A percentile compares a stretch with the other conserved stretches of the same genome.
These are phyloP conservation scores for Canavalia ensiformis DNA, from an alignment of 306 rosid species.

Conservation along the genomic window DNA sequence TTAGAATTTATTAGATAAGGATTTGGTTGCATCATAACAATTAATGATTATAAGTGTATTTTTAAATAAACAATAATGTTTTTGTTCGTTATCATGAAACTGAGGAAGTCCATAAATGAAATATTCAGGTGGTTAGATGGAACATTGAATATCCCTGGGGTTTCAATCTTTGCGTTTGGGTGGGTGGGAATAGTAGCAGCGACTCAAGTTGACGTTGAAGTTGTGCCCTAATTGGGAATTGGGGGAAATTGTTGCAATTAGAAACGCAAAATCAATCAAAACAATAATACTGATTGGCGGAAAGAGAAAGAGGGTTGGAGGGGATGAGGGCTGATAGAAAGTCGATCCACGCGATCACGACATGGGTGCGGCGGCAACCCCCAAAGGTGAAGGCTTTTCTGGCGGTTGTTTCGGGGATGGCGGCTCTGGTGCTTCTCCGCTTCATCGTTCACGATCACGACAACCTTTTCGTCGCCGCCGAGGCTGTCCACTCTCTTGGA, in stretches of 20 bases:
- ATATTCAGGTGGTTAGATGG: too few species aligned
- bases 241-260: slow-evolving; percentile 2
- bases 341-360: slow-evolving; percentile 66
- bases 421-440: slow-evolving; percentile 82
- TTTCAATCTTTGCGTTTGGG: not conserved
- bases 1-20: too few species aligned
- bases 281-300: not conserved
- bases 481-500: slow-evolving; percentile 91
- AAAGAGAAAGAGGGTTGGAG: not conserved
- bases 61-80: too few species aligned
- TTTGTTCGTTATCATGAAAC: not conserved
- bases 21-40: too few species aligned
- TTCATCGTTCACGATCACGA: slow-evolving; percentile 90
- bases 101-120: not conserved
- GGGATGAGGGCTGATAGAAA: slow-evolving; percentile 66
- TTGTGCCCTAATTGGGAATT: slow-evolving; percentile 28
- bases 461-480: slow-evolving; percentile 91
- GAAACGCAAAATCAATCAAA: not conserved
- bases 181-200: not conserved
- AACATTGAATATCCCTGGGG: not conserved
- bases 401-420: slow-evolving; percentile 86
- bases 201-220: not conserved
- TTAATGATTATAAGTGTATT: too few species aligned
- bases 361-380: slow-evolving; percentile 89
- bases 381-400: slow-evolving; percentile 92